A percentile compares a stretch with the other conserved stretches of the same genome.
phyloP scores from a whole-genome alignment of 306 rosid species.

The Vigna radiata region DNA sequence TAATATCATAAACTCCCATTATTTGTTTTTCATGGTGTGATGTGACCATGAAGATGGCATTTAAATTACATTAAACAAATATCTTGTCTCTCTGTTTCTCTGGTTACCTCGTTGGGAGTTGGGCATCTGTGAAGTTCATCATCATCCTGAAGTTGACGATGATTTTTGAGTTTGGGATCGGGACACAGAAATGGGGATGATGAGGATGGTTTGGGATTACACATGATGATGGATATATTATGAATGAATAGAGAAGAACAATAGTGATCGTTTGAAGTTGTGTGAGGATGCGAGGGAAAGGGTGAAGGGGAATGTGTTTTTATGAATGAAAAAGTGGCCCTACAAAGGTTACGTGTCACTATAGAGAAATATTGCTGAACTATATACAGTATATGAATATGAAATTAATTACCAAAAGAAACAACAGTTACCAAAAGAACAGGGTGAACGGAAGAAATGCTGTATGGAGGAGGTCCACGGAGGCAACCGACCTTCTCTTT shows the following conservation, averaged over 20 bases:
- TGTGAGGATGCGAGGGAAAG: conserved; percentile 46
- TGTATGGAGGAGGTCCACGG: background rate
- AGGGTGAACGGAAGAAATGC: conserved; percentile 41
- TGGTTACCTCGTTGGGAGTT: conserved; percentile 75
- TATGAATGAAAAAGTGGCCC: conserved; percentile 61
- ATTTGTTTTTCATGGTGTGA: conserved; percentile 26
- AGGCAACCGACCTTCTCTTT: conserved; percentile 46
- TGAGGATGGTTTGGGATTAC: conserved; percentile 67
- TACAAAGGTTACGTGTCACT: conserved; percentile 58
- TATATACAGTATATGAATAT: background rate
- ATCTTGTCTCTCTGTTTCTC: background rate
- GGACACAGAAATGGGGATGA: conserved; percentile 56
- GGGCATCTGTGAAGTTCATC: conserved; percentile 84
- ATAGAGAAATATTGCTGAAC: background rate
- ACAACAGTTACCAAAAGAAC: background rate
- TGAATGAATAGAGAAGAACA: conserved; percentile 1
- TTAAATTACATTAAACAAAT: conserved; percentile 35
- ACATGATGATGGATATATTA: conserved; percentile 56
- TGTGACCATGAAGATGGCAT: conserved; percentile 34
- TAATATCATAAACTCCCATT: conserved; percentile 19
- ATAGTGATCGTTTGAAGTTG: conserved; percentile 40
- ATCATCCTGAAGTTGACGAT: conserved; percentile 44
- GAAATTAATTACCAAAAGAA: background rate
- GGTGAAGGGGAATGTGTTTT: conserved; percentile 55
- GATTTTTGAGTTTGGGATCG: conserved; percentile 43